Evolutionary conservation across 352 stramenopile species (phyloP).

Genomic region (Sclerospora graminicola): DNA sequence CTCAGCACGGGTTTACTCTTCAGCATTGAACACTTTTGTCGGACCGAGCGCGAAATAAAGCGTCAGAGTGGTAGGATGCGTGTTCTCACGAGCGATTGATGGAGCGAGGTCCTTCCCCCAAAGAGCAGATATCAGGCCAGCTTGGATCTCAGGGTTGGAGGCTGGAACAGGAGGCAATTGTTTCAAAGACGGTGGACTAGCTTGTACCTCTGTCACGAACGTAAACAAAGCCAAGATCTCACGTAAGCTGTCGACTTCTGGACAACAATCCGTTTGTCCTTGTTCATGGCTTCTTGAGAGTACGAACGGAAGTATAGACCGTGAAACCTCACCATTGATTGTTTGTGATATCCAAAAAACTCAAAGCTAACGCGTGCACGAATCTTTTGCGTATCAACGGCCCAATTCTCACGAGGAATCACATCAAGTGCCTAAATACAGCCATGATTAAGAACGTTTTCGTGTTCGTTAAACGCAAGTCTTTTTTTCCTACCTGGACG

Average conservation of each 20-base stretch:
- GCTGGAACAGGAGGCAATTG: slow-evolving; percentile 28
- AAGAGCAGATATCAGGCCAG: slow-evolving; percentile 42
- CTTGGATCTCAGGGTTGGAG: slow-evolving; percentile 49
- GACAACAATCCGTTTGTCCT: slow-evolving; percentile 19
- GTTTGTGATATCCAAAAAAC: no score
- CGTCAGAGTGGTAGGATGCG: slow-evolving; percentile 12
- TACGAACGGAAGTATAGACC: no score
- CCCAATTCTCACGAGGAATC: no score
- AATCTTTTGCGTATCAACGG: no score
- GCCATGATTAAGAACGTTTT: no score
- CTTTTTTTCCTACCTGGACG: no score
- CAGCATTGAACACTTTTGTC: slow-evolving; percentile 25
- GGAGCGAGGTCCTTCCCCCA: slow-evolving; percentile 52
- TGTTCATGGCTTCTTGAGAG: no score
- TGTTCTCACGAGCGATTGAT: slow-evolving; percentile 12
- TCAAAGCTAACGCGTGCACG: no score
- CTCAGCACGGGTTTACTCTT: slow-evolving; percentile 4
- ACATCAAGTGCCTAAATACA: no score
- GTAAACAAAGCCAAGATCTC: no score
- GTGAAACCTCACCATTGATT: no score
- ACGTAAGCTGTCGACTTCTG: not conserved
- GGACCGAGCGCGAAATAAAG: slow-evolving; percentile 60
- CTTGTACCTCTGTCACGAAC: not conserved
- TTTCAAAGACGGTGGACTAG: slow-evolving; percentile 15
- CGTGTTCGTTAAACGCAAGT: no score